Conservation (phyloP, 1,284 basidiomycete genomes). For the Tilletia indica region DNA sequence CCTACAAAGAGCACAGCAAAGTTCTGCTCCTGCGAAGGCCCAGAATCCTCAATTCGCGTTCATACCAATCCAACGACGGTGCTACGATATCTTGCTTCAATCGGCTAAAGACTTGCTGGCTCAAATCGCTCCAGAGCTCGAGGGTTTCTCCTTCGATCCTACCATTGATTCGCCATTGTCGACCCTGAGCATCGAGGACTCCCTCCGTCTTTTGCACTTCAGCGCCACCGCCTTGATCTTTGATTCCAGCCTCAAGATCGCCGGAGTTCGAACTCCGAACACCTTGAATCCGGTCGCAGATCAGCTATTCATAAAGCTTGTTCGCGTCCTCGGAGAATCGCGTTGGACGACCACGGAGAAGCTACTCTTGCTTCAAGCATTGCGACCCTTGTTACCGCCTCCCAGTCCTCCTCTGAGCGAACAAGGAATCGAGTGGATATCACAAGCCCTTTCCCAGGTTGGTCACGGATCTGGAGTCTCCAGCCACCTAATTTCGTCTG, state of each 20-base stretch:
- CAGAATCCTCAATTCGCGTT: neutral
- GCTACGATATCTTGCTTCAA: neutral
- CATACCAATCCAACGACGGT: neutral
- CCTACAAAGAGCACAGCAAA: too few species aligned
- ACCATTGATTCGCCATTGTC: slow-evolving; percentile 69
- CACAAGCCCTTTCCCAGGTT: neutral
- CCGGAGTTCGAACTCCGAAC: neutral
- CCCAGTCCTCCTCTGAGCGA: neutral
- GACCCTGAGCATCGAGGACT: slow-evolving; percentile 64
- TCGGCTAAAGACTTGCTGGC: neutral
- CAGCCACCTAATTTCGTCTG: neutral
- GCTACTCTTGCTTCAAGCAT: slow-evolving; percentile 13
- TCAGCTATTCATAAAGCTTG: neutral
- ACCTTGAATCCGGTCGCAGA: neutral
- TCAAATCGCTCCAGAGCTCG: slow-evolving; percentile 64
- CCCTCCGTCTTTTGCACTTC: neutral
- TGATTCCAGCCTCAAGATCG: neutral
- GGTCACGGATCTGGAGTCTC: neutral
- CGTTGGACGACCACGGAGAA: slow-evolving; percentile 1
- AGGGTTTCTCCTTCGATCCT: slow-evolving; percentile 67
- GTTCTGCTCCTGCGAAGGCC: neutral
- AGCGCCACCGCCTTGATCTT: neutral
- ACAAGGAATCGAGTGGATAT: slow-evolving; percentile 4
- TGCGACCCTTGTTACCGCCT: slow-evolving; percentile 4
- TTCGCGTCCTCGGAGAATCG: neutral